Percentiles rank a stretch among this genome's conserved stretches.
phyloP scores from a whole-genome alignment of 2,329 filamentous ascomycete genomes.

The Colletotrichum lupini region DNA sequence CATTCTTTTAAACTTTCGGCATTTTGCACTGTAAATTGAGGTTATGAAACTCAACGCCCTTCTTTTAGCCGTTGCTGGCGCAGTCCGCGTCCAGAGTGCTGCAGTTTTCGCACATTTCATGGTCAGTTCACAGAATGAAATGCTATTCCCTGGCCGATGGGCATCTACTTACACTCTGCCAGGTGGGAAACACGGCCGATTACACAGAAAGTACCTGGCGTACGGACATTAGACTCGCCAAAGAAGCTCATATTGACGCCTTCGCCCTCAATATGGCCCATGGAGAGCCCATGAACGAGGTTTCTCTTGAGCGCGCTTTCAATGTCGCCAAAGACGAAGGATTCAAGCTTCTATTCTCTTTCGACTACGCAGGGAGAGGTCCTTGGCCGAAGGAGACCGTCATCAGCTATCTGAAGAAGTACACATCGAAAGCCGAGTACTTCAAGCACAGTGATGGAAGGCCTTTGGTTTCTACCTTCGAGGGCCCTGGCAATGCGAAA shows the following conservation, averaged over 20 bases:
- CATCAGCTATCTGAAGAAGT: constrained; percentile 8
- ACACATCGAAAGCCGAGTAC: constrained; percentile 12
- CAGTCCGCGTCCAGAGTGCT: too few species aligned
- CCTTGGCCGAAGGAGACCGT: not conserved
- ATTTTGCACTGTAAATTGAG: too few species aligned
- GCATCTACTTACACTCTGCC: too few species aligned
- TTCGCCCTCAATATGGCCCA: constrained; percentile 29
- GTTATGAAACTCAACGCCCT: too few species aligned
- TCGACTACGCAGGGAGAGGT: constrained; percentile 14
- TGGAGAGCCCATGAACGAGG: constrained; percentile 26
- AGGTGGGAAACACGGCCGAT: not conserved
- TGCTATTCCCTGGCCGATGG: too few species aligned
- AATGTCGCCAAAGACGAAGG: not conserved
- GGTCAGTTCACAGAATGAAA: too few species aligned
- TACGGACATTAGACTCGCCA: constrained; percentile 15
- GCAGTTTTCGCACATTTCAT: too few species aligned
- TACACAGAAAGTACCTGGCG: not conserved
- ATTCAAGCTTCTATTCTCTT: constrained; percentile 21
- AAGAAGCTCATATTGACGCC: constrained; percentile 29
- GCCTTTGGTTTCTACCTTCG: constrained; percentile 54
- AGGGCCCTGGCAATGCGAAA: constrained; percentile 50
- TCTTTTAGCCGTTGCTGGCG: too few species aligned
- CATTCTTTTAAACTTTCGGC: too few species aligned
- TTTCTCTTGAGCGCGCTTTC: constrained; percentile 14
- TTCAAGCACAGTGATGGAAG: constrained; percentile 38